Evolutionary conservation across 306 rosid genomes (phyloP), one percentile per base, ranked within the genome.

Genomic region (Castanospermum australe): DNA sequence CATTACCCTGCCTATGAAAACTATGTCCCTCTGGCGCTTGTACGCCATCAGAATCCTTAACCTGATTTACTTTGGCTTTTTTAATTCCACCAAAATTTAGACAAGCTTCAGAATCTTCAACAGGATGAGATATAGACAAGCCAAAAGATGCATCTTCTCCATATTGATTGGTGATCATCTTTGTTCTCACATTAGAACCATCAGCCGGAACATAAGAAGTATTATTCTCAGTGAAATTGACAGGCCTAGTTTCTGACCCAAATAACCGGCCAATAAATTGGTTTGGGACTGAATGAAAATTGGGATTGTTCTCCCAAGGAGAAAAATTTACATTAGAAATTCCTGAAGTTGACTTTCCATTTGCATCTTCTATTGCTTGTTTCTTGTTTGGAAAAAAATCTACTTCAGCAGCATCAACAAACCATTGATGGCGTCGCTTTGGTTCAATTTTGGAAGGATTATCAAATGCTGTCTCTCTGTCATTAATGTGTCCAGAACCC

Each of bases 361-460:
- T 79, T 73, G 82, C 89, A 87, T 84, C 83, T 63, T 90, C 87
- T 28, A 88, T 71, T 32, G 84, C 91, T 87, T 87, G 94, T 79
- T 90, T 94, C 89, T 94, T 92, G 86, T 84, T 90, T 45, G 92
- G 93, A 62, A 89, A 87, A 73, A 85, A 61, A 32, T 89, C 92
- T 42, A 85, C 61, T 54, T 92, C 93, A 68, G 84, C 65, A 76
- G 86, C 63, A 85, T 92, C 97, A 67, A 87, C 81, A 84, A 92
- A 89, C 94, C 97, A 90, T 72, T 84, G 89, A 76, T 84, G 94
- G 60, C 93, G 73, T 35, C 92, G 92, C 88, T 94, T 94, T 20
- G 90, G 75, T 84, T 91, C 92, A 62, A 83, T 71, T 87, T 89
- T 83, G 42, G 97, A 84, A 35, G 91, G 83, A 82, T 76, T 81